Evolutionary conservation across 2,329 filamentous ascomycete genomes (phyloP), one percentile per base, ranked within the genome.

Genomic region (Calonectria pseudoreteaudii): DNA sequence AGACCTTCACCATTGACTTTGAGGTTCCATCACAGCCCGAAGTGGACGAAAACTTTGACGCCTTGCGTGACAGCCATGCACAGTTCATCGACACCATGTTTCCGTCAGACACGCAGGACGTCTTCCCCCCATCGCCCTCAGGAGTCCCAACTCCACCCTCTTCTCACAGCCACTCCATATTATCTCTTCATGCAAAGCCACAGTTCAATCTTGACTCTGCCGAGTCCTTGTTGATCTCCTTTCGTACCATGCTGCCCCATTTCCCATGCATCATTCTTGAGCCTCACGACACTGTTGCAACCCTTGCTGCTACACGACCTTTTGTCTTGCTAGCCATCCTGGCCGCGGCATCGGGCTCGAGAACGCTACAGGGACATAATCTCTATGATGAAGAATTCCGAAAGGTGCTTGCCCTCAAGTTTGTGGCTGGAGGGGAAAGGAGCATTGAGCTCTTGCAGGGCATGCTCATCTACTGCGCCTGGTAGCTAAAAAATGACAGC

Each of bases 351-450:
- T 88, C 88, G 41, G 86, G 85, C 1, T 86, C 87, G 36, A 84
- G 79, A 14, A 87, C 87, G n/a, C 78, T 89, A 28, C 88, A 89
- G 75, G 87, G 89, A 0, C 88, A 91, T 70, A 86, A 82, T 18
- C 82, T 90, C 3, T 90, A 92, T 56, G 90, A 91, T 34, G 87
- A 89, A 64, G 90, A 92, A 81, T 90, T 92, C 66, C 85, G 89
- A 36, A 91, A 90, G 77, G 85, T 90, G 0, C 77, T 91, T n/a
- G 89, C 86, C 1, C 83, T 90, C 56, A 91, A 90, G 79, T 88
- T 90, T 50, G 88, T 92, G 0, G 86, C 90, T 0, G 86, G 88
- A 4, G 90, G 90, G 0, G 90, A 92, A 83, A 87, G 89, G 70
- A 90, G 86, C 16, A 72, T 92, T 28, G 90, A 92, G 76, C 76